Conservation (phyloP, 495 filamentous ascomycete species). For the Letharia lupina region DNA sequence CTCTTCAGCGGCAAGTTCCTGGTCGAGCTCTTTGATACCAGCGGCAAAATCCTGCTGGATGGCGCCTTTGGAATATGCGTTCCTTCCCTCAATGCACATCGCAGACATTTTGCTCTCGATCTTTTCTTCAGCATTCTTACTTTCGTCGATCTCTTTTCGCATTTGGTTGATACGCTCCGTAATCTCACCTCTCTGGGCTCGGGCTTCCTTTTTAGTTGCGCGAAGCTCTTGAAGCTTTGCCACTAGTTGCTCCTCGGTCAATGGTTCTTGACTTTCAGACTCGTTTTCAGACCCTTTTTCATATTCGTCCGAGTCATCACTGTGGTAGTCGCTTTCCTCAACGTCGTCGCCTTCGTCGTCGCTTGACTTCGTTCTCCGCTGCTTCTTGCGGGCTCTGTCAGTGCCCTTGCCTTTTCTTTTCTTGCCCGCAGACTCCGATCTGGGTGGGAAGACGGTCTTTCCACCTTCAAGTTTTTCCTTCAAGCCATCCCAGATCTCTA, state of each 20-base stretch:
- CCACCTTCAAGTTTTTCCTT: slow-evolving; percentile 38
- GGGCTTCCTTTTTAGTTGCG: slow-evolving; percentile 32
- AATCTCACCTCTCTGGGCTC: slow-evolving; percentile 28
- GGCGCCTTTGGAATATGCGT: slow-evolving; percentile 41
- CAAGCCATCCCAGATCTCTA: slow-evolving; percentile 42
- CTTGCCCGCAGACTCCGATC: slow-evolving; percentile 22
- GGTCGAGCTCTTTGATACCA: slow-evolving; percentile 47
- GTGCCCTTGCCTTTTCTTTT: slow-evolving; percentile 34
- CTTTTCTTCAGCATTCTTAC: slow-evolving; percentile 30
- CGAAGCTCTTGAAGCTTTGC: slow-evolving; percentile 33
- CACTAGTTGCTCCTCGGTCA: slow-evolving; percentile 33
- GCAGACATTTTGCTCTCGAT: slow-evolving; percentile 35
- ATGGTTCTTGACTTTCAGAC: slow-evolving; percentile 22
- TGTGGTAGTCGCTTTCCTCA: slow-evolving; percentile 16
- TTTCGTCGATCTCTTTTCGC: slow-evolving; percentile 27
- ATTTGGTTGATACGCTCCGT: slow-evolving; percentile 27
- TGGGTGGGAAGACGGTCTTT: slow-evolving; percentile 42
- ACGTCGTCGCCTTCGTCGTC: slow-evolving; percentile 27
- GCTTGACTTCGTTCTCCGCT: slow-evolving; percentile 19
- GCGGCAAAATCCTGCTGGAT: slow-evolving; percentile 51
- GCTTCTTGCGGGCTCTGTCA: slow-evolving; percentile 23
- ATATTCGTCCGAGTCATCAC: slow-evolving; percentile 15
- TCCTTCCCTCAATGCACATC: slow-evolving; percentile 46
- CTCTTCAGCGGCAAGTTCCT: slow-evolving; percentile 39
- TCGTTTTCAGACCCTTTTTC: slow-evolving; percentile 23